Evolutionary conservation across 177 flowering plant species (phyloP).

Genomic region (Viscum album): DNA sequence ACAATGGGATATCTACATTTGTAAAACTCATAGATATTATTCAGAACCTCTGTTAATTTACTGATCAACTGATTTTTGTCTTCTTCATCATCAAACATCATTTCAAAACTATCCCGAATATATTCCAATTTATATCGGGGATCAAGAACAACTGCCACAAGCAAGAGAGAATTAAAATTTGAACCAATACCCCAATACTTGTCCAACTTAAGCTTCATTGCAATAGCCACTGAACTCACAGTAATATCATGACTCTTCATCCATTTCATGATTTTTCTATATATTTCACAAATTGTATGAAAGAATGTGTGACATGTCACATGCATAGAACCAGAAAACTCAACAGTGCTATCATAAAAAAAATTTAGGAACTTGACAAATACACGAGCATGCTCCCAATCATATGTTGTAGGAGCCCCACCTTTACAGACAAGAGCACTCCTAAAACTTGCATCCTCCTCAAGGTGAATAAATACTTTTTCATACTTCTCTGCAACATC

Average conservation of each 20-base stretch:
- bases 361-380: constrained; percentile 9
- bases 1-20: not conserved
- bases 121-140: constrained; percentile 5
- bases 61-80: not conserved
- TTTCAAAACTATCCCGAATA: not conserved
- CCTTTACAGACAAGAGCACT: too few relatives aligned
- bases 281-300: not conserved
- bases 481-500: too few relatives aligned
- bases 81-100: not conserved
- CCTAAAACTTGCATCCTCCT: too few relatives aligned
- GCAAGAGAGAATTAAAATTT: constrained; percentile 1
- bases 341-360: constrained; percentile 4
- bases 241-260: not conserved
- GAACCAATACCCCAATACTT: constrained; percentile 7
- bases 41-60: not conserved
- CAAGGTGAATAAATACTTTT: too few relatives aligned
- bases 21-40: not conserved
- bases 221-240: not conserved
- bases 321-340: constrained; percentile 9
- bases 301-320: not conserved
- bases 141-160: constrained; percentile 2
- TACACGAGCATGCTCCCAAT: not conserved
- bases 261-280: not conserved
- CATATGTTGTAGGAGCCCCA: not conserved
- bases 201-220: constrained; percentile 1